Percentiles rank a stretch among this genome's conserved stretches.
These are phyloP conservation scores for Coemansia sp. DNA, from an alignment of 192 early-diverging fungal genomes.

Conservation along the genomic window DNA sequence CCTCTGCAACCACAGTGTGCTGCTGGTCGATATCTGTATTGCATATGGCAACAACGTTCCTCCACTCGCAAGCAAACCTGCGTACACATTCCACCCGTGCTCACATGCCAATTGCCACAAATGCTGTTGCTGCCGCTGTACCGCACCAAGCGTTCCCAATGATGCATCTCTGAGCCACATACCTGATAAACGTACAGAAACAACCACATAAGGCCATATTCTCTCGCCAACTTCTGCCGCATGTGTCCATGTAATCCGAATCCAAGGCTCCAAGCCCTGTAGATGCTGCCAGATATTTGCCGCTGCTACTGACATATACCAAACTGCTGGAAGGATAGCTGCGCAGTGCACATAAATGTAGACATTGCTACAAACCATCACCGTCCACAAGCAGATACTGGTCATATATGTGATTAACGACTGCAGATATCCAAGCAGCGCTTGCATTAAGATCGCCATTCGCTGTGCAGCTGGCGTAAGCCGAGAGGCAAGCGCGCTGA, in stretches of 20 bases:
- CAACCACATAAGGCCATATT: too few relatives aligned
- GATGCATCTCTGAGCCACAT: too few relatives aligned
- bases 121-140: too few relatives aligned
- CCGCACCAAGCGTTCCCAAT: too few relatives aligned
- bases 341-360: not conserved
- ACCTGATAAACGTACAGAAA: too few relatives aligned
- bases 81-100: too few relatives aligned
- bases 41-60: not conserved
- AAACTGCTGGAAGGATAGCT: not conserved
- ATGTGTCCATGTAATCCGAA: not conserved
- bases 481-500: too few relatives aligned
- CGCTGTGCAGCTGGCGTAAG: too few relatives aligned
- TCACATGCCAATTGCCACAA: too few relatives aligned
- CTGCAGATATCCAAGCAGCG: too few relatives aligned
- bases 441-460: too few relatives aligned
- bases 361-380: not conserved
- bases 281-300: not conserved
- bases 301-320: not conserved
- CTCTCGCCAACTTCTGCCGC: too few relatives aligned
- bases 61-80: not conserved
- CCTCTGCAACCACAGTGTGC: not conserved
- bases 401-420: not conserved
- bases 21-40: not conserved
- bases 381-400: not conserved
- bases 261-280: not conserved